phyloP scores from a whole-genome alignment of 177 flowering plant genomes.

The Vitis hybrid region DNA sequence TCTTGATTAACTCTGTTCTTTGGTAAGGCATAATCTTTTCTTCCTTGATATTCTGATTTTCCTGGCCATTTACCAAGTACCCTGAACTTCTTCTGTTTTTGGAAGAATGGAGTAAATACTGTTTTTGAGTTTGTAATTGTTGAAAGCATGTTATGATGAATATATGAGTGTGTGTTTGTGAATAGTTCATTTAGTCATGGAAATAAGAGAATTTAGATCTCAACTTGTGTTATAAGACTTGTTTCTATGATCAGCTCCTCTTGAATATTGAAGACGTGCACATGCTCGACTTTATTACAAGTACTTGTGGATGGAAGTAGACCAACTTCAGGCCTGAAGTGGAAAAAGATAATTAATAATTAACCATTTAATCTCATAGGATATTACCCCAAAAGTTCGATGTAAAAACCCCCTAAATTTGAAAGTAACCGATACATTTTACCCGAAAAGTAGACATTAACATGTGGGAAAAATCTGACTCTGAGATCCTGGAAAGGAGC shows the following conservation, averaged over 20 bases:
- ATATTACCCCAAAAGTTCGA: background rate
- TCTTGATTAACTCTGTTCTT: background rate
- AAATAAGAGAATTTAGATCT: constrained; percentile 1
- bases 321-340: background rate
- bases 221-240: background rate
- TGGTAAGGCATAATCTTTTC: constrained; percentile 14
- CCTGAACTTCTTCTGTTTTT: background rate
- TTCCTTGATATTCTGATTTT: constrained; percentile 7
- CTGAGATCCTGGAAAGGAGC: too few species aligned
- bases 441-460: too few species aligned
- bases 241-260: background rate
- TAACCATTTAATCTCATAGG: background rate
- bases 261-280: constrained; percentile 1
- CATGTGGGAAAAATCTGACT: too few species aligned
- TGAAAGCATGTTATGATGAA: constrained; percentile 1
- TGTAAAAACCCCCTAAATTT: too few species aligned
- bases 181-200: background rate
- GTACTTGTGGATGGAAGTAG: background rate
- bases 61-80: background rate
- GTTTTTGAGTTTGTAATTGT: constrained; percentile 5
- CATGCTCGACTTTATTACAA: constrained; percentile 5
- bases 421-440: too few species aligned
- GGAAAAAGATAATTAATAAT: background rate
- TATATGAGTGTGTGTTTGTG: background rate
- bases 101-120: background rate